Conservation (phyloP, 192 early-diverging fungal genomes). For the Linnemannia exigua region DNA sequence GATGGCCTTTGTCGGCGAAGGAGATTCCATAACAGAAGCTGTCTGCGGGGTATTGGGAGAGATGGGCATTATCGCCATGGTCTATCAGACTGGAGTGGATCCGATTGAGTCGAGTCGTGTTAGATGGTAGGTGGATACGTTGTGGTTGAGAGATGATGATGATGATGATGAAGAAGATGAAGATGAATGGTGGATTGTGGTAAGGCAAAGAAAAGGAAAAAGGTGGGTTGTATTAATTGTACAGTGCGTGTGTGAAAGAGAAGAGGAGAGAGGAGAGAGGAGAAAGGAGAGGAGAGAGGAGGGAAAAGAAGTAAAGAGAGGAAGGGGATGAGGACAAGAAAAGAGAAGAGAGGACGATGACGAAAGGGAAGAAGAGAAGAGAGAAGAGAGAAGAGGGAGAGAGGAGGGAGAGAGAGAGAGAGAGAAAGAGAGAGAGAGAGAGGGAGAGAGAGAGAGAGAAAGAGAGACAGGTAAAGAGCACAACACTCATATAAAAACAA, state of each 20-base stretch:
- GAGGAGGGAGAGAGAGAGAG: neutral
- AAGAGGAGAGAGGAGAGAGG: neutral
- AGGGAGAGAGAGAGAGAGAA: neutral
- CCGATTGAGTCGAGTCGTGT: neutral
- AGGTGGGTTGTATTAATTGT: no score
- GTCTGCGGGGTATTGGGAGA: conserved; percentile 36
- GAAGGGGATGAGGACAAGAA: neutral
- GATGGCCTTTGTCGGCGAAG: conserved; percentile 21
- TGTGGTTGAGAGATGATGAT: conserved; percentile 6
- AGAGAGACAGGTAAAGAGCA: neutral
- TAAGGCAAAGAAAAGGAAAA: no score
- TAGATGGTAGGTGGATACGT: neutral
- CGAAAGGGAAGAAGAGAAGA: neutral
- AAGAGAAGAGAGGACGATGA: neutral
- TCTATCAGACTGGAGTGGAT: conserved; percentile 23
- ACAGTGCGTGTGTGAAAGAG: neutral
- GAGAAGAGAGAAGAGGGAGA: neutral
- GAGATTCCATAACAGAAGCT: conserved; percentile 17
- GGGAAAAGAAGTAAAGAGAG: neutral
- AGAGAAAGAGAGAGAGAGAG: conserved; percentile 1
- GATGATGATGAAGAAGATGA: neutral
- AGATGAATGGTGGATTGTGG: neutral
- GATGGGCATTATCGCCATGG: conserved; percentile 50
- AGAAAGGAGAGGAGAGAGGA: neutral
- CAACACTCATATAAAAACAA: neutral